Conservation (phyloP, 768 basidiomycete genomes). For the Suillus occidentalis region DNA sequence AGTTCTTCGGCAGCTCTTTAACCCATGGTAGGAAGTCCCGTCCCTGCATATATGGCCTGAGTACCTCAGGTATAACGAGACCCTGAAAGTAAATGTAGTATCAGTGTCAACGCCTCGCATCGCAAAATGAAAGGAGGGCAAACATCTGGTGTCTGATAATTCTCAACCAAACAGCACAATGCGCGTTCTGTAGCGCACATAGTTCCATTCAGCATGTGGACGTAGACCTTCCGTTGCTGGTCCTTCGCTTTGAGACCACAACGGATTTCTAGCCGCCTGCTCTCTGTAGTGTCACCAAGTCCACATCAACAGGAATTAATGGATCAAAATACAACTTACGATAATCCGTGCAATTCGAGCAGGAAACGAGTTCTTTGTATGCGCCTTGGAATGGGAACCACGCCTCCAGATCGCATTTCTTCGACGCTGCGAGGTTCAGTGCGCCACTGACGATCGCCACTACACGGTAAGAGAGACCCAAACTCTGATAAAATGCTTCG, state of each 20-base stretch:
- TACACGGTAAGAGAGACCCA: constrained; percentile 88
- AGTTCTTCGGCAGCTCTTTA: constrained; percentile 74
- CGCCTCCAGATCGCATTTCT: constrained; percentile 97
- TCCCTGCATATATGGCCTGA: constrained; percentile 96
- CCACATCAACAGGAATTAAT: neutral
- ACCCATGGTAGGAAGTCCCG: constrained; percentile 86
- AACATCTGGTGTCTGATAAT: constrained; percentile 95
- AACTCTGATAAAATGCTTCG: constrained; percentile 95
- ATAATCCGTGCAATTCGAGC: constrained; percentile 99
- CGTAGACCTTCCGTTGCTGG: constrained; percentile 89
- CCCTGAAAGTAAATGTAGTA: constrained; percentile 54
- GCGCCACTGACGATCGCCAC: constrained; percentile 96
- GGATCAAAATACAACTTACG: constrained; percentile 55
- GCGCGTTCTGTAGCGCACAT: constrained; percentile 97
- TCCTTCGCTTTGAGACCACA: constrained; percentile 92
- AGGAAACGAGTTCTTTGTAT: constrained; percentile 97
- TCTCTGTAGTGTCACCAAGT: constrained; percentile 53
- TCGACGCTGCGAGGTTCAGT: constrained; percentile 92
- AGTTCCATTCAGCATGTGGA: constrained; percentile 99
- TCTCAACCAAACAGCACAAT: constrained; percentile 96
- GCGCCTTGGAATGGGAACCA: constrained; percentile 98
- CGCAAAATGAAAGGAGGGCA: constrained; percentile 26
- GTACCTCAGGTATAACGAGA: constrained; percentile 82
- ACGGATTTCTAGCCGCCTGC: constrained; percentile 87
- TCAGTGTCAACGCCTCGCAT: constrained; percentile 2